Percentiles rank a stretch among this genome's conserved stretches.
phyloP scores from a whole-genome alignment of 1,284 basidiomycete species.

The Boletus semigastroideus region DNA sequence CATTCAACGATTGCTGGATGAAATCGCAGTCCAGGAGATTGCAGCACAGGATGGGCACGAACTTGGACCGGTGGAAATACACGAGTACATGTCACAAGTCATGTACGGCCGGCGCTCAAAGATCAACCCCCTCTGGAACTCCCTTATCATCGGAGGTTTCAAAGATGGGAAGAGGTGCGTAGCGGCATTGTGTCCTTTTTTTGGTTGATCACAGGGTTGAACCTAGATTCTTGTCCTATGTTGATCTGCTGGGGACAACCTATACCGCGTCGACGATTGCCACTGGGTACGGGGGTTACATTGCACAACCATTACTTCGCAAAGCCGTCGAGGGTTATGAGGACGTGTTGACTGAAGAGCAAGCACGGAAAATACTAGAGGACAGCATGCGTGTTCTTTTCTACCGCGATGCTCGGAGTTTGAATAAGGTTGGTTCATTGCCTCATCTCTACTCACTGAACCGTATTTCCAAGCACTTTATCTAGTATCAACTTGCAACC shows the following conservation, averaged over 20 bases:
- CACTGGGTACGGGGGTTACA: constrained; percentile 94
- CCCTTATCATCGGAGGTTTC: constrained; percentile 90
- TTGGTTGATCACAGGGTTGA: neutral
- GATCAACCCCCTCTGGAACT: constrained; percentile 96
- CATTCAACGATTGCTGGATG: constrained; percentile 78
- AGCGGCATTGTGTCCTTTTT: neutral
- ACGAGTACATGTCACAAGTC: constrained; percentile 88
- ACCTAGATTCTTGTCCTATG: constrained; percentile 85
- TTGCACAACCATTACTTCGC: constrained; percentile 91
- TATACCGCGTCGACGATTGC: constrained; percentile 94
- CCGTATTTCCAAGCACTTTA: neutral
- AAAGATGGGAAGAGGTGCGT: constrained; percentile 75
- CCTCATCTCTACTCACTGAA: neutral
- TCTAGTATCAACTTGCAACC: constrained; percentile 91
- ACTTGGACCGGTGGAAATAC: constrained; percentile 88
- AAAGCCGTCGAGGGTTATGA: constrained; percentile 87
- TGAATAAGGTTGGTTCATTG: constrained; percentile 79
- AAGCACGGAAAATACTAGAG: constrained; percentile 80
- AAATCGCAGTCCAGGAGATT: constrained; percentile 76
- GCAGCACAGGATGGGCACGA: constrained; percentile 81
- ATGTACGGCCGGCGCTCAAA: constrained; percentile 91
- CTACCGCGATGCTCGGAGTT: constrained; percentile 94
- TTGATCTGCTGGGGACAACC: constrained; percentile 96
- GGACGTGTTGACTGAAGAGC: constrained; percentile 72
- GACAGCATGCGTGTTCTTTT: constrained; percentile 93